Evolutionary conservation across 768 basidiomycete genomes (phyloP).

Genomic region (Atractiella rhizophila): DNA sequence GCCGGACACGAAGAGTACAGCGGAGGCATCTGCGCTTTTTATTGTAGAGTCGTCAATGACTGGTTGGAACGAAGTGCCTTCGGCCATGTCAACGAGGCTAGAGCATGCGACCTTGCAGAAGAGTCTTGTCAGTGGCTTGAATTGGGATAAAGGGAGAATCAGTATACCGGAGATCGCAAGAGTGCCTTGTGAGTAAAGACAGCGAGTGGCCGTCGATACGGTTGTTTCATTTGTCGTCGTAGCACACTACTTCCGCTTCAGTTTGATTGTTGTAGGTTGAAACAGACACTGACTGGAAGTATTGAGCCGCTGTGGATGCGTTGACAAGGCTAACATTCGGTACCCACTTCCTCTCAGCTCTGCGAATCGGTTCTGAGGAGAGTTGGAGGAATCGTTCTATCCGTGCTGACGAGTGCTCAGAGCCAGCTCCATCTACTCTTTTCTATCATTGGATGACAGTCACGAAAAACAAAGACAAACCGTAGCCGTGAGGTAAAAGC

Average conservation of each 20-base stretch:
- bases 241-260: too few species aligned
- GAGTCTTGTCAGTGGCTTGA: too few species aligned
- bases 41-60: too few species aligned
- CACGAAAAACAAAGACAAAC: too few species aligned
- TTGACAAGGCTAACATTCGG: slow-evolving; percentile 56
- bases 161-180: slow-evolving; percentile 42
- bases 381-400: slow-evolving; percentile 77
- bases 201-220: slow-evolving; percentile 62
- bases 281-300: too few species aligned
- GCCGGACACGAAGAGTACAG: slow-evolving; percentile 50
- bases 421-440: slow-evolving; percentile 82
- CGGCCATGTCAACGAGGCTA: slow-evolving; percentile 33
- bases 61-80: slow-evolving; percentile 40
- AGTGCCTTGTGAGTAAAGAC: slow-evolving; percentile 66
- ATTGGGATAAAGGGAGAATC: too few species aligned
- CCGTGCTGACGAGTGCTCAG: slow-evolving; percentile 62
- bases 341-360: slow-evolving; percentile 12
- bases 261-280: too few species aligned
- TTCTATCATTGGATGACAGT: too few species aligned
- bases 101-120: slow-evolving; percentile 59
- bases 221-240: slow-evolving; percentile 57
- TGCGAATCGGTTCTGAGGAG: slow-evolving; percentile 40
- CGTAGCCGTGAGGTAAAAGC: slow-evolving; percentile 51
- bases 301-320: slow-evolving; percentile 71
- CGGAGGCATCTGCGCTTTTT: slow-evolving; percentile 32